Evolutionary conservation across 345 rosid genomes (phyloP).

Genomic region (Psidium guajava): DNA sequence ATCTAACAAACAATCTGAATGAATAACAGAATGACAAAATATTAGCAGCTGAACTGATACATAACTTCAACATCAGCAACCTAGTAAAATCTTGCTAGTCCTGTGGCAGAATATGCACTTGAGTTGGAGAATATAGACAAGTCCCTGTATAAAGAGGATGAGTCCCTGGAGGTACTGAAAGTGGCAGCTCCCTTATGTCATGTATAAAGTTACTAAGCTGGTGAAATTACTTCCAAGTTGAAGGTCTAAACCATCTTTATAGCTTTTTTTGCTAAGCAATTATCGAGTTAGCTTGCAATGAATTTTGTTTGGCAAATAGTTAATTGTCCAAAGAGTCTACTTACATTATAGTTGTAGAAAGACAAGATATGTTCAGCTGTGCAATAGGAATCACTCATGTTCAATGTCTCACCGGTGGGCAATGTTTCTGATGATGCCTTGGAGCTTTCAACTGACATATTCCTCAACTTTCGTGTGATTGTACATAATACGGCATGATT

Average conservation of each 20-base stretch:
- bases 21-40: too few species aligned
- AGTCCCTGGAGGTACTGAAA: constrained; percentile 52
- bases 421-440: neutral
- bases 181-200: neutral
- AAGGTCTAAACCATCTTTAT: neutral
- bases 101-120: constrained; percentile 58
- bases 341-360: neutral
- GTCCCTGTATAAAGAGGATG: constrained; percentile 59
- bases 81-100: constrained; percentile 39
- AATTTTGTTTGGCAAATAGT: neutral
- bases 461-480: neutral
- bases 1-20: too few species aligned
- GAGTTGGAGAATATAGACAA: constrained; percentile 28
- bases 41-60: too few species aligned
- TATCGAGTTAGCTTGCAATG: neutral
- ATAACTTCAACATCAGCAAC: too few species aligned
- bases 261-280: neutral
- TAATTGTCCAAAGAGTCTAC: neutral
- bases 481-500: neutral
- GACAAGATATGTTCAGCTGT: neutral
- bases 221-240: neutral
- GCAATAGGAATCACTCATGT: neutral
- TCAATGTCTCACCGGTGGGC: neutral
- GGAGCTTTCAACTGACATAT: neutral
- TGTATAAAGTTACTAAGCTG: neutral